Conservation (phyloP, 169 alveolate genomes). For the Plasmodium falciparum region DNA sequence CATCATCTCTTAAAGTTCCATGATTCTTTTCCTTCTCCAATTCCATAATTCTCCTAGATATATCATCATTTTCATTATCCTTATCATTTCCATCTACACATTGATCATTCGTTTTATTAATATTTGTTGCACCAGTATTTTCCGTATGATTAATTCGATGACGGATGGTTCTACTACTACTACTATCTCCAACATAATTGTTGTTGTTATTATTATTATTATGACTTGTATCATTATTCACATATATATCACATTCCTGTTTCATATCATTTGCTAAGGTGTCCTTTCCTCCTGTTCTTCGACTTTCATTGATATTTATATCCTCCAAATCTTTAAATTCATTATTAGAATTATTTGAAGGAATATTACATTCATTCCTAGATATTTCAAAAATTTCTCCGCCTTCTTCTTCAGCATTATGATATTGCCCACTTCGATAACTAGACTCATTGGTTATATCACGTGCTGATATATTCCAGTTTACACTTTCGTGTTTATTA, state of each 20-base stretch:
- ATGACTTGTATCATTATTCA: no score
- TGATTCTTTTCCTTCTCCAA: slow-evolving; percentile 3
- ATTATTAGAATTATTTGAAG: no score
- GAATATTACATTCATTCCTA: no score
- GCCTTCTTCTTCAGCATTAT: no score
- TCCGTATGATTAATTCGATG: background rate
- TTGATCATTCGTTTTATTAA: background rate
- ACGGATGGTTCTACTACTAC: background rate
- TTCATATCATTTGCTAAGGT: no score
- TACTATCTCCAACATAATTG: background rate
- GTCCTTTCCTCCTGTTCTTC: no score
- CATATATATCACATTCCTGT: no score
- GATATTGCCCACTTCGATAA: no score
- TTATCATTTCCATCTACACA: background rate
- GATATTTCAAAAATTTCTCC: no score
- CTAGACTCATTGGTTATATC: background rate
- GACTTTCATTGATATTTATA: no score
- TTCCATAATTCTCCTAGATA: slow-evolving; percentile 3
- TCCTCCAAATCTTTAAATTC: no score
- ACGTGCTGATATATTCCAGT: background rate
- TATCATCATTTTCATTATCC: background rate
- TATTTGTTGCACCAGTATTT: background rate
- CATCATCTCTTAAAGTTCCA: background rate
- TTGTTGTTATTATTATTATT: no score
- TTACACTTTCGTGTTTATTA: background rate